These are phyloP conservation scores for Nothophaeocryptopus gaeumannii DNA, from an alignment of 2,329 filamentous ascomycete species.

Conservation along the genomic window DNA sequence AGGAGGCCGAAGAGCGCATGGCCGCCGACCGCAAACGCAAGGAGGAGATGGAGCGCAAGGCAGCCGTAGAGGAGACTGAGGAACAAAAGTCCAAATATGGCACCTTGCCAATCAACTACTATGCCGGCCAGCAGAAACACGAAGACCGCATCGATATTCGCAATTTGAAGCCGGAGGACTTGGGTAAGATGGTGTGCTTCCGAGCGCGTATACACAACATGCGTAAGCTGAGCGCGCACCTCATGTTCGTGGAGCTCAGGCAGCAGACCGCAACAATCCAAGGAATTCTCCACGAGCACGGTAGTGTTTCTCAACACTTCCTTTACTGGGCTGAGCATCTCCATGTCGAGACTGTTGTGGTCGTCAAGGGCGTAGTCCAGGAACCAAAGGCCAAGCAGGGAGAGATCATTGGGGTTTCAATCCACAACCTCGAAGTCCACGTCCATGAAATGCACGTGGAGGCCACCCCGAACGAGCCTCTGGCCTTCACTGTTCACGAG, in stretches of 20 bases:
- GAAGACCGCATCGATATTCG: constrained; percentile 51
- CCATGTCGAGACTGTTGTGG: constrained; percentile 72
- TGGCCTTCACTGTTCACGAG: constrained; percentile 69
- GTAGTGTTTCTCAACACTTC: constrained; percentile 68
- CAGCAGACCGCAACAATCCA: constrained; percentile 82
- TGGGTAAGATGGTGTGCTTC: constrained; percentile 63
- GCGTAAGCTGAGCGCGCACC: constrained; percentile 73
- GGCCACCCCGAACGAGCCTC: constrained; percentile 58
- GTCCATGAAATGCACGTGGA: constrained; percentile 65
- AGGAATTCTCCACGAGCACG: constrained; percentile 68
- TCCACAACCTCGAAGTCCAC: constrained; percentile 73
- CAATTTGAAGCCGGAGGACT: constrained; percentile 50
- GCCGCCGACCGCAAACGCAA: constrained; percentile 47
- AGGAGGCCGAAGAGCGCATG: constrained; percentile 44
- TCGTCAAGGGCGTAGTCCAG: constrained; percentile 71
- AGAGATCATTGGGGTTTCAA: constrained; percentile 69
- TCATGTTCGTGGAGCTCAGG: constrained; percentile 82
- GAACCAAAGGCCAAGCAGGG: constrained; percentile 63
- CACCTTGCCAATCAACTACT: constrained; percentile 57
- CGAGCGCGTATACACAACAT: constrained; percentile 74
- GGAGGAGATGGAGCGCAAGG: constrained; percentile 48
- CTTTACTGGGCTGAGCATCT: constrained; percentile 85
- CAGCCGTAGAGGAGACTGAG: constrained; percentile 53
- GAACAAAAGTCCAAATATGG: constrained; percentile 61
- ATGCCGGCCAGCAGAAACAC: constrained; percentile 50